phyloP scores from a whole-genome alignment of 1,284 basidiomycete species.

The Trichosporon inkin region DNA sequence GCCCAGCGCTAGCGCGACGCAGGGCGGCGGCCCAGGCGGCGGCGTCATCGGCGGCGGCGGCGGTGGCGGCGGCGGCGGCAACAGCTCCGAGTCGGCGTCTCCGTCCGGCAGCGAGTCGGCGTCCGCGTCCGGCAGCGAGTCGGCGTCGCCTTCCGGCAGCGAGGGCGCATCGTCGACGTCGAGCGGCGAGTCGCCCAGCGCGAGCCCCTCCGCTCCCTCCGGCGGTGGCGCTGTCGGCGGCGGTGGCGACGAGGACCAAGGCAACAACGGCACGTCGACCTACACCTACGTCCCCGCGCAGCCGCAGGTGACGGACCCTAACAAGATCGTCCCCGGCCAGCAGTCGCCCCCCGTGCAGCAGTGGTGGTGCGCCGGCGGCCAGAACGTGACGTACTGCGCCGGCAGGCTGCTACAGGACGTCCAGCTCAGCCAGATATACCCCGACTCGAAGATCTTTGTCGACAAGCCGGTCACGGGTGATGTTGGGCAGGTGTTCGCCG shows the following conservation, averaged over 20 bases:
- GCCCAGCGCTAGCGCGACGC: no score
- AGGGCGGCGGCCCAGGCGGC: no score
- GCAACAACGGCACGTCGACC: not conserved
- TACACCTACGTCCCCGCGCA: not conserved
- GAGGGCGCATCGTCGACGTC: not conserved
- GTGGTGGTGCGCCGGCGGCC: conserved; percentile 39
- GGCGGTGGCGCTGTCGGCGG: not conserved
- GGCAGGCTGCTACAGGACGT: conserved; percentile 77
- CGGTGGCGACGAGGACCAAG: not conserved
- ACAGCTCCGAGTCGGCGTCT: not conserved
- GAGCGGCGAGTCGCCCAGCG: not conserved
- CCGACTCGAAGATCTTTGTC: conserved; percentile 76
- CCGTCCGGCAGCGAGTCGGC: not conserved
- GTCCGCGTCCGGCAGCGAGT: not conserved
- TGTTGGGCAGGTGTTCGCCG: conserved; percentile 62
- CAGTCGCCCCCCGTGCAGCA: conserved; percentile 66
- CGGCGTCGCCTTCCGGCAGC: no score
- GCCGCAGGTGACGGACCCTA: not conserved
- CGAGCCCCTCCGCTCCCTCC: not conserved
- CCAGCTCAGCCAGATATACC: conserved; percentile 68
- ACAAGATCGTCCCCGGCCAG: conserved; percentile 62
- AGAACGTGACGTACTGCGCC: conserved; percentile 73
- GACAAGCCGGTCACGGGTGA: conserved; percentile 75
- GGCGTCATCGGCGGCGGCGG: no score
- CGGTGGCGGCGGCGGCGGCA: no score